A percentile compares a stretch with the other conserved stretches of the same genome.
Conservation (phyloP, 257 asterid genomes). For the Mitragyna speciosa region DNA sequence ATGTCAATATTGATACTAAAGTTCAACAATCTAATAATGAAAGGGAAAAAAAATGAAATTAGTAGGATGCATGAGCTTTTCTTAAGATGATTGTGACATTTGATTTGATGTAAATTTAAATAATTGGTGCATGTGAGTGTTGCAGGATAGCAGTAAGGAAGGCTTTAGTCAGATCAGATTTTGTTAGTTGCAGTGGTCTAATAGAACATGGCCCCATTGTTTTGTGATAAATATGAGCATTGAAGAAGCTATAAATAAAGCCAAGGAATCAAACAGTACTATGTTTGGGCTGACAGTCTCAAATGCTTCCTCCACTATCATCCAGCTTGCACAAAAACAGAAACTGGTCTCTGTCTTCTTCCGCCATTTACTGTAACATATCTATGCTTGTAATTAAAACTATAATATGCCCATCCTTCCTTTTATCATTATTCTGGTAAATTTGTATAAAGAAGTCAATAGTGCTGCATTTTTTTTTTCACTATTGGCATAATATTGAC, state of each 20-base stretch:
- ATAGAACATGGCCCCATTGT: constrained; percentile 4
- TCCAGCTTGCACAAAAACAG: constrained; percentile 36
- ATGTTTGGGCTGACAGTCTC: constrained; percentile 47
- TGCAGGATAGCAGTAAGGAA: constrained; percentile 36
- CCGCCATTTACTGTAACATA: background rate
- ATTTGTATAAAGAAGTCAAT: background rate
- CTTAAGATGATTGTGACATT: constrained; percentile 4
- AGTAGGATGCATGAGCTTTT: too few relatives aligned
- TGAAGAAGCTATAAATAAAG: constrained; percentile 24
- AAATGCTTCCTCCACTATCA: constrained; percentile 41
- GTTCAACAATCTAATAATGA: background rate
- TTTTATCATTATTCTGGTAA: background rate
- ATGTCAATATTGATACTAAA: background rate
- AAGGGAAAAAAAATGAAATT: background rate
- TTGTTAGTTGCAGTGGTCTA: constrained; percentile 19
- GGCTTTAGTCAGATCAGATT: constrained; percentile 42
- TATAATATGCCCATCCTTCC: background rate
- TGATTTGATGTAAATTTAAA: constrained; percentile 18
- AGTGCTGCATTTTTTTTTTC: too few relatives aligned
- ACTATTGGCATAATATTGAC: background rate
- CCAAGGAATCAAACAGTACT: constrained; percentile 34
- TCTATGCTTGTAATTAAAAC: background rate
- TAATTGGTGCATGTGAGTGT: constrained; percentile 51
- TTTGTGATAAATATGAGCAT: background rate
- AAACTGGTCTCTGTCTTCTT: constrained; percentile 12